Percentiles rank a stretch among this genome's conserved stretches.
phyloP scores from a whole-genome alignment of 495 filamentous ascomycete genomes.

The Neurospora sp. region DNA sequence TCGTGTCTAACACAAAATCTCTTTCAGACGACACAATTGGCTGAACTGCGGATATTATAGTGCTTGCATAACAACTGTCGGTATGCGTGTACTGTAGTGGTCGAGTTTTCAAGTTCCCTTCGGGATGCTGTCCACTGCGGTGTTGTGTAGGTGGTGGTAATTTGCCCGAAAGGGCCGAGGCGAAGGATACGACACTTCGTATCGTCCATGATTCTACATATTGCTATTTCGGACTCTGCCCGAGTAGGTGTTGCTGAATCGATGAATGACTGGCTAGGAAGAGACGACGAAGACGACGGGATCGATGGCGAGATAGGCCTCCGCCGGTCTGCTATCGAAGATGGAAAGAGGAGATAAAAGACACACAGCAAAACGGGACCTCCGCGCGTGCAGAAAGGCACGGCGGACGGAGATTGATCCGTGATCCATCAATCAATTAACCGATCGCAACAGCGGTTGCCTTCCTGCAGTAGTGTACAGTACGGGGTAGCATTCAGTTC shows the following conservation, averaged over 20 bases:
- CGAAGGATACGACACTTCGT: neutral
- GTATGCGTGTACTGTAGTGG: neutral
- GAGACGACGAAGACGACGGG: neutral
- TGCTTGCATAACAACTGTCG: neutral
- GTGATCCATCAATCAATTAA: neutral
- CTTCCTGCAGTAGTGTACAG: neutral
- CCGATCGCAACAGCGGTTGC: neutral
- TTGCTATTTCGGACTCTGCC: neutral
- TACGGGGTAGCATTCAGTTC: neutral
- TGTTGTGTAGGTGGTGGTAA: neutral
- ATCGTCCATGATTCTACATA: neutral
- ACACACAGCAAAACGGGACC: neutral
- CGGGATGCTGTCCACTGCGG: neutral
- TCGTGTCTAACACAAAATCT: neutral
- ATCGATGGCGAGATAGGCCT: neutral
- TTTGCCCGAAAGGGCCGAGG: neutral
- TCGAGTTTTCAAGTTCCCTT: neutral
- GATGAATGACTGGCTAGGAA: neutral
- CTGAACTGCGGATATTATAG: neutral
- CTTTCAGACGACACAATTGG: neutral
- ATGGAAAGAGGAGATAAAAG: neutral
- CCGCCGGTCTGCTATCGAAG: neutral
- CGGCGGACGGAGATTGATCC: neutral
- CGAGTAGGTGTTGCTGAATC: neutral
- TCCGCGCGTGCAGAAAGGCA: neutral